Conservation (phyloP, 2,329 filamentous ascomycete genomes). For the Cercospora sp. region DNA sequence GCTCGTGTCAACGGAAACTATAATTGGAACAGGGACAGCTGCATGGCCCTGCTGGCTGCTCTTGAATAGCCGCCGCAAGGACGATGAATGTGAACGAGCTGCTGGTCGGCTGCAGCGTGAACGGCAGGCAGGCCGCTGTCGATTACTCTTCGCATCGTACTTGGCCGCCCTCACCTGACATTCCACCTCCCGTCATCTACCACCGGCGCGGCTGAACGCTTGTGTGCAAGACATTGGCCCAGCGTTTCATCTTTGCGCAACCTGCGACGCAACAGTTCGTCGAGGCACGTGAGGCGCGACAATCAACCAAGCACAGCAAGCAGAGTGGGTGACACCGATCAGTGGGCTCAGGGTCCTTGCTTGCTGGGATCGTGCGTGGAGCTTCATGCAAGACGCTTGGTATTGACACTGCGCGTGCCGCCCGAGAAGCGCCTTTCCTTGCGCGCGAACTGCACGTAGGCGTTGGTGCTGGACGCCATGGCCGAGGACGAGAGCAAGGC, state of each 20-base stretch:
- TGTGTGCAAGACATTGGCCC: background rate
- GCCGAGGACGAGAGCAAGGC: conserved; percentile 28
- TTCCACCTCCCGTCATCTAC: background rate
- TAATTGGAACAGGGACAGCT: background rate
- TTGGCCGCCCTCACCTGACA: background rate
- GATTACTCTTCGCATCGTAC: background rate
- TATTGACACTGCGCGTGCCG: conserved; percentile 7
- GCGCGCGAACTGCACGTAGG: background rate
- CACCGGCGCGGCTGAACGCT: background rate
- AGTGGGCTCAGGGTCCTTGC: conserved; percentile 5
- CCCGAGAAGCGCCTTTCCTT: background rate
- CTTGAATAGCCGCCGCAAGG: background rate
- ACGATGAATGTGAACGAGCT: conserved; percentile 1
- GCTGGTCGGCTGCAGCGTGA: background rate
- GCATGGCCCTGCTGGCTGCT: background rate
- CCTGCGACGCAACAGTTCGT: background rate
- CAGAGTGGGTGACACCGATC: background rate
- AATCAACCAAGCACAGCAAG: background rate
- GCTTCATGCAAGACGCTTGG: conserved; percentile 6
- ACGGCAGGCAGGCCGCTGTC: background rate
- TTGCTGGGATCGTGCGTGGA: background rate
- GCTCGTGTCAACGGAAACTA: conserved; percentile 1
- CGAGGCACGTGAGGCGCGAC: conserved; percentile 8
- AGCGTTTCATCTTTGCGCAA: background rate
- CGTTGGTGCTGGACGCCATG: conserved; percentile 25